phyloP scores from a whole-genome alignment of 345 rosid species.

The Eucalyptus lansdowneana region DNA sequence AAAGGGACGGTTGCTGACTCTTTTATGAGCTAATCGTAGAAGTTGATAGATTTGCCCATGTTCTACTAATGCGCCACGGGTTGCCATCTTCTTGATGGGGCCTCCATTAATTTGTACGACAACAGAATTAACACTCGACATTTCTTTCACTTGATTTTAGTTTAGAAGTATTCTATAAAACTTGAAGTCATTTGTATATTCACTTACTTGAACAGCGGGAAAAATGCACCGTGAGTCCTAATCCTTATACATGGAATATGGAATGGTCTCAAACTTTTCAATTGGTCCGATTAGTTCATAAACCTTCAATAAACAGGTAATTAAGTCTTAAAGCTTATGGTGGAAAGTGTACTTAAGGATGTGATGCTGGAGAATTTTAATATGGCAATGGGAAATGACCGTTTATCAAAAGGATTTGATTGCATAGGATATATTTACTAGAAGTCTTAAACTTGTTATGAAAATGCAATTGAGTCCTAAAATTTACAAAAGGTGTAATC shows the following conservation, averaged over 20 bases:
- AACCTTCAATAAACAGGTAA: too few species aligned
- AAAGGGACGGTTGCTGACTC: neutral
- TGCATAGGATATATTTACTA: too few species aligned
- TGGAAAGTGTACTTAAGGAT: too few species aligned
- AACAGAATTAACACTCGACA: neutral
- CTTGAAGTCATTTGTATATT: neutral
- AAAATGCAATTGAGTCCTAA: accelerated
- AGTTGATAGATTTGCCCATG: neutral
- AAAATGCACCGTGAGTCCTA: neutral
- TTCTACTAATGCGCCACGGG: neutral
- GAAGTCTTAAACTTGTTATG: too few species aligned
- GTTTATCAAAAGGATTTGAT: too few species aligned
- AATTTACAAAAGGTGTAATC: too few species aligned
- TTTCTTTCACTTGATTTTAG: neutral
- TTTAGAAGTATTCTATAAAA: neutral
- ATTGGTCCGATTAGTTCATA: neutral
- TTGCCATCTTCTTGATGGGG: neutral
- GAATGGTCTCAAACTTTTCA: neutral
- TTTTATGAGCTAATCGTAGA: neutral
- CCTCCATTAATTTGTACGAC: neutral
- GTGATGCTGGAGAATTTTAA: accelerated
- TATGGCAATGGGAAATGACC: too few species aligned
- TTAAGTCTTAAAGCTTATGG: neutral
- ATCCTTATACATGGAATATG: neutral
- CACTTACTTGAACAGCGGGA: neutral